Evolutionary conservation across 2,329 filamentous ascomycete species (phyloP), one percentile per base, ranked within the genome.

Genomic region (Aspergillus tubingensis): DNA sequence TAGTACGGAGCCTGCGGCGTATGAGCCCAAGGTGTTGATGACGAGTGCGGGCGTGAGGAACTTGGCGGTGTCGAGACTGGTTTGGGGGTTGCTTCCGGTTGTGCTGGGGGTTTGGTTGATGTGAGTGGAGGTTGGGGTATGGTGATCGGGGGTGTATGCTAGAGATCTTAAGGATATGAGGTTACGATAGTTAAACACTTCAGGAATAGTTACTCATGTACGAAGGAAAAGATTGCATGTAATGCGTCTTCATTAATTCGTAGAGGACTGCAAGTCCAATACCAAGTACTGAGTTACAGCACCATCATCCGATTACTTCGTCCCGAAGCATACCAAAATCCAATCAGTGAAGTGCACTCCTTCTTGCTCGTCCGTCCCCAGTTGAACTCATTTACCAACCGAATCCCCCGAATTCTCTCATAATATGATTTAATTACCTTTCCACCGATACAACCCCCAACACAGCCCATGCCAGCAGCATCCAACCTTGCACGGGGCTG

Each of bases 1-100:
- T 47, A 76, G 70, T 43, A 62, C 56, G 25, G 49, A 19, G 1
- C 65, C 65, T 3, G 23, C 13, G 2, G 25, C 30, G 6, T 67
- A 66, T 49, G 48, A 63, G 21, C 66, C 66, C 15, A 19, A 25
- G 15, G 21, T 44, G 15, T 17, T 54, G 52, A 13, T 54, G 52
- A 25, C 15, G 23, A 41, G 51, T 54, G 36, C 25, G 7, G 15
- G 51, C 3, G 10, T 47, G 10, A 47, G 19, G 43, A 15, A 1
- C 1, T 19, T 19, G 6, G 6, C 43, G 10, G 11, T 25, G 8
- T 21, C 43, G 8, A 21, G 43, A 11, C 5, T 8, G 8, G 8
- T 62, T 27, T 61, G 25, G 39, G 50, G 59, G n/a, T 39, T 43
- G 10, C 17, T 25, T 41, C 13, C 39, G 19, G 11, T 23, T 21